Percentiles rank a stretch among this genome's conserved stretches.
phyloP scores from a whole-genome alignment of 2,329 filamentous ascomycete genomes.

The Fusarium anthophilum region DNA sequence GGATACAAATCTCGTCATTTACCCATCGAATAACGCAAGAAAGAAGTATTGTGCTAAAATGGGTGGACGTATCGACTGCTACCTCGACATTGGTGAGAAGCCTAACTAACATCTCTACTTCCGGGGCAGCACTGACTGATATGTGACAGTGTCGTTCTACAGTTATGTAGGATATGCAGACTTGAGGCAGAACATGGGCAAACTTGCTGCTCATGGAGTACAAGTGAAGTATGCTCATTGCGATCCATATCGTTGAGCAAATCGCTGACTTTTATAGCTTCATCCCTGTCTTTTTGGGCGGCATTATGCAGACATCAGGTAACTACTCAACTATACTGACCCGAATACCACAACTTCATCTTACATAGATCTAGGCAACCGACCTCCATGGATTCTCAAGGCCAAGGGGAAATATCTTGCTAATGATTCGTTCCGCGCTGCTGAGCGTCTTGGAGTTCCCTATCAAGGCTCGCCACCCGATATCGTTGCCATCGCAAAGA shows the following conservation, averaged over 20 bases:
- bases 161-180: conserved; percentile 67
- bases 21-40: neutral
- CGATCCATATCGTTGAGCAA: neutral
- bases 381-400: conserved; percentile 76
- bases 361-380: conserved; percentile 65
- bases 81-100: conserved; percentile 70
- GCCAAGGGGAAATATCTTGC: conserved; percentile 70
- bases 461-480: conserved; percentile 52
- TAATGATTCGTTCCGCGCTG: conserved; percentile 53
- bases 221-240: conserved; percentile 68
- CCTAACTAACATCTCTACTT: neutral
- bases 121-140: conserved; percentile 12
- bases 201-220: conserved; percentile 67
- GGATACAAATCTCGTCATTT: neutral
- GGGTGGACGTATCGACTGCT: conserved; percentile 71
- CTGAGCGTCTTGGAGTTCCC: conserved; percentile 50
- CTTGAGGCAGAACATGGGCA: conserved; percentile 63
- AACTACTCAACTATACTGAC: conserved; percentile 42
- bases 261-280: conserved; percentile 57
- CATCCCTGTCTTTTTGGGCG: conserved; percentile 77
- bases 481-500: conserved; percentile 55
- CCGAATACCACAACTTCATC: neutral
- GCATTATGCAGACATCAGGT: conserved; percentile 70
- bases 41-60: conserved; percentile 48
- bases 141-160: conserved; percentile 67